Conservation (phyloP, 768 basidiomycete genomes). For the Strobilomyces confusus region DNA sequence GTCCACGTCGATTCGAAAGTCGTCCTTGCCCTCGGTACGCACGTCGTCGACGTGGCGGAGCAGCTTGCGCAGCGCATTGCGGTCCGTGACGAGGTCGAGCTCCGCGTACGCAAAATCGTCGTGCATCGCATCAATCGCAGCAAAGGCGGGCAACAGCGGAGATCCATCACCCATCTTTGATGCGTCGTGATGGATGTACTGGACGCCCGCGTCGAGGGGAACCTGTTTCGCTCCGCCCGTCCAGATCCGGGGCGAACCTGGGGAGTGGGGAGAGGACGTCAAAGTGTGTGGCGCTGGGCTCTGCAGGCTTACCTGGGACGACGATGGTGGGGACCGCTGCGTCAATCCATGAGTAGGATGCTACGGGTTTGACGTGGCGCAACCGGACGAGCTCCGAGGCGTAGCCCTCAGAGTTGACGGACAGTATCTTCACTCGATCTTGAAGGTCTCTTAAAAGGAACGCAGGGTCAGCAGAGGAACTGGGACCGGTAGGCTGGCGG, state of each 20-base stretch:
- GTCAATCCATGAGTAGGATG: slow-evolving; percentile 55
- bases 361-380: slow-evolving; percentile 39
- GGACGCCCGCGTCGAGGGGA: slow-evolving; percentile 46
- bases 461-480: neutral
- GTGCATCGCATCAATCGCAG: slow-evolving; percentile 48
- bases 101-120: slow-evolving; percentile 28
- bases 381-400: slow-evolving; percentile 30
- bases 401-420: slow-evolving; percentile 1
- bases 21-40: slow-evolving; percentile 15
- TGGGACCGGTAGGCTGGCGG: neutral
- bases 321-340: slow-evolving; percentile 43
- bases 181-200: slow-evolving; percentile 57
- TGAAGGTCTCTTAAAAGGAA: slow-evolving; percentile 25
- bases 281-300: neutral
- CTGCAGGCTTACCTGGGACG: slow-evolving; percentile 40
- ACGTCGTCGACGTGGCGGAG: slow-evolving; percentile 43
- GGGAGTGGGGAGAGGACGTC: neutral
- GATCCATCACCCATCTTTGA: slow-evolving; percentile 37
- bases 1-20: slow-evolving; percentile 71
- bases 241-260: slow-evolving; percentile 64
- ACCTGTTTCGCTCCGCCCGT: slow-evolving; percentile 50
- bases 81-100: slow-evolving; percentile 53
- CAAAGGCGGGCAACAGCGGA: slow-evolving; percentile 53
- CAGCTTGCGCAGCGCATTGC: slow-evolving; percentile 63
- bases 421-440: slow-evolving; percentile 15